These are phyloP conservation scores for Tulasnella sp. DNA, from an alignment of 768 basidiomycete genomes.

Conservation along the genomic window DNA sequence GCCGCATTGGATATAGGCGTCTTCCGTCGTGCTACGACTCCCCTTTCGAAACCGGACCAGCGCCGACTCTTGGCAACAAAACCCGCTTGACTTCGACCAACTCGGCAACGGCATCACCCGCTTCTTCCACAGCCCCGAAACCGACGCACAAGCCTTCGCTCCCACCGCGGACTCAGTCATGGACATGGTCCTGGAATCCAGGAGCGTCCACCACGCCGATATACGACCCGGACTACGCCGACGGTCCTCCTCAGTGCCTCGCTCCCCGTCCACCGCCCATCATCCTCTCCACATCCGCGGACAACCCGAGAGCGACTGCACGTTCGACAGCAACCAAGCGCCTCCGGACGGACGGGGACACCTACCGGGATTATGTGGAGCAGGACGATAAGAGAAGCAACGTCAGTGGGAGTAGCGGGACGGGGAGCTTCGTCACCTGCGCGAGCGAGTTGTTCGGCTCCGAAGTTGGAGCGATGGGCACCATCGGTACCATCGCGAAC, in stretches of 20 bases:
- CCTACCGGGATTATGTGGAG: background rate
- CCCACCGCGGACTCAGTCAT: background rate
- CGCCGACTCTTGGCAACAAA: background rate
- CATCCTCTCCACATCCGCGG: background rate
- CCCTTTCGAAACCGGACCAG: background rate
- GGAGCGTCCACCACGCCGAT: background rate
- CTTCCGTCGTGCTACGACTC: background rate
- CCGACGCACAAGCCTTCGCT: too few relatives aligned
- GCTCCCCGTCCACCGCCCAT: background rate
- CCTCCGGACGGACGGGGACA: background rate
- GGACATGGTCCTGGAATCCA: background rate
- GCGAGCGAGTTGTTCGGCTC: background rate
- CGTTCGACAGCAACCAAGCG: background rate
- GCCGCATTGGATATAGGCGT: background rate
- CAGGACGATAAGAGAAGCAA: background rate
- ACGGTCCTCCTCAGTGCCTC: background rate
- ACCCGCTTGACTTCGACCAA: background rate
- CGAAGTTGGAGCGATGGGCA: background rate
- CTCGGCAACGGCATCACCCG: background rate
- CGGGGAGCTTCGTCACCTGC: background rate
- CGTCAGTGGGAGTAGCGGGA: background rate
- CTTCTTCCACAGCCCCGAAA: too few relatives aligned
- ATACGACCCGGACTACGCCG: background rate
- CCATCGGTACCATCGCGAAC: background rate
- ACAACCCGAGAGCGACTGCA: background rate